Evolutionary conservation across 176 grass and related monocot species (phyloP), one percentile per base, ranked within the genome.

Genomic region (Musa beccarii): DNA sequence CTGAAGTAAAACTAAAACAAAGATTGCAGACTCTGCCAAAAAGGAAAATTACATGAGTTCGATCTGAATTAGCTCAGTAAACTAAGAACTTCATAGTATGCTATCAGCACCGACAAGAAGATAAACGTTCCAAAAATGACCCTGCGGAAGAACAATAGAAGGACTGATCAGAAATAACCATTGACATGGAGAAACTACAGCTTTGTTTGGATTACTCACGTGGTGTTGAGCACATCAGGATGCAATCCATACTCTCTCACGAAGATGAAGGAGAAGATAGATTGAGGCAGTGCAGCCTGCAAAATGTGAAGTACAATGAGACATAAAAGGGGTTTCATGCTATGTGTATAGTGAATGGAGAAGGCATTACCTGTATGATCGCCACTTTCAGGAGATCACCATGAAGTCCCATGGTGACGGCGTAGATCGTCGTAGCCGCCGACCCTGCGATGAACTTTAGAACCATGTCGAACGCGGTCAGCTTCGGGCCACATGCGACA

Each of bases 201-300:
- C 13, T 50, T 9, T 43, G 28, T 11, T 50, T 3, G 11, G 79
- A 75, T 53, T 59, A 90, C 85, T 91, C 78, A 97, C 94, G 87
- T 84, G 1, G 90, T 90, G 80, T 88, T 91, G 11, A 93, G 85
- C 2, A 97, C 75, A 20, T 91, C 90, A 21, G 94, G 82, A 76
- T 93, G 90, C 22, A 97, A 69, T 6, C 80, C 78, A 26, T 97
- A 97, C 78, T 97, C 94, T 78, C 69, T 90, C 12, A 88, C 90
- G 43, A 90, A 97, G 54, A 93, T 76, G 68, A 93, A 97, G 50
- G 94, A 87, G 20, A 51, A 78, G 49, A 97, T 89, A 3, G 90
- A 66, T 53, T 97, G 94, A 12, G 94, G 93, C 29, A 97, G 78
- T 8, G 94, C 94, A 1, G 87, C 86, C 94, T 96, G 76, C 67